Evolutionary conservation across 202 grass and related monocot species (phyloP).

Genomic region (Schoenoplectus triqueter): DNA sequence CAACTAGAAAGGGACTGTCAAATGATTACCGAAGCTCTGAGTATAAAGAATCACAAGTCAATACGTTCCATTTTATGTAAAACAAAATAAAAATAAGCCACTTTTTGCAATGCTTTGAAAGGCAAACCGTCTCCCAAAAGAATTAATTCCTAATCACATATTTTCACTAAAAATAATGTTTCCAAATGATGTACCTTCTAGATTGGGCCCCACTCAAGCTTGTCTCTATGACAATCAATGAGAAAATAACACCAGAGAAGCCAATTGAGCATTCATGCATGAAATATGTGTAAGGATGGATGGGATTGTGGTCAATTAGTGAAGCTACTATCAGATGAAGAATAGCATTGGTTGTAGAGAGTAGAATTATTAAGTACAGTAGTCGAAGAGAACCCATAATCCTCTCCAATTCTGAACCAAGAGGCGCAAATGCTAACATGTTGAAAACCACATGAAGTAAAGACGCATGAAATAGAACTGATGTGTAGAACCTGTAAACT

Average conservation of each 20-base stretch:
- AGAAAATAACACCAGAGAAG: slow-evolving; percentile 96
- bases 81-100: background rate
- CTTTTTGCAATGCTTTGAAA: background rate
- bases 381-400: slow-evolving; percentile 96
- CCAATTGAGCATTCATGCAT: slow-evolving; percentile 91
- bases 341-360: slow-evolving; percentile 88
- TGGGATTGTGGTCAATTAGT: slow-evolving; percentile 72
- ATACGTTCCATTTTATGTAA: slow-evolving; percentile 12
- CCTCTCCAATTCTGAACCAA: slow-evolving; percentile 89
- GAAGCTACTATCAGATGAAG: slow-evolving; percentile 85
- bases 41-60: background rate
- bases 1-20: background rate
- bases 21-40: background rate
- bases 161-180: slow-evolving; percentile 53
- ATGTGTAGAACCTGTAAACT: slow-evolving; percentile 95
- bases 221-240: slow-evolving; percentile 98
- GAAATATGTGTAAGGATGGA: slow-evolving; percentile 51
- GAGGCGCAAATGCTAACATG: slow-evolving; percentile 89
- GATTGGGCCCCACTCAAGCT: slow-evolving; percentile 83
- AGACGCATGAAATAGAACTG: slow-evolving; percentile 87
- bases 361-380: slow-evolving; percentile 87
- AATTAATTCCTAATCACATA: slow-evolving; percentile 31
- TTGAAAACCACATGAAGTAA: slow-evolving; percentile 96
- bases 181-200: slow-evolving; percentile 62
- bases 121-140: background rate